These are phyloP conservation scores for Ceratobasidium sp. DNA, from an alignment of 1,284 basidiomycete species.

Conservation along the genomic window DNA sequence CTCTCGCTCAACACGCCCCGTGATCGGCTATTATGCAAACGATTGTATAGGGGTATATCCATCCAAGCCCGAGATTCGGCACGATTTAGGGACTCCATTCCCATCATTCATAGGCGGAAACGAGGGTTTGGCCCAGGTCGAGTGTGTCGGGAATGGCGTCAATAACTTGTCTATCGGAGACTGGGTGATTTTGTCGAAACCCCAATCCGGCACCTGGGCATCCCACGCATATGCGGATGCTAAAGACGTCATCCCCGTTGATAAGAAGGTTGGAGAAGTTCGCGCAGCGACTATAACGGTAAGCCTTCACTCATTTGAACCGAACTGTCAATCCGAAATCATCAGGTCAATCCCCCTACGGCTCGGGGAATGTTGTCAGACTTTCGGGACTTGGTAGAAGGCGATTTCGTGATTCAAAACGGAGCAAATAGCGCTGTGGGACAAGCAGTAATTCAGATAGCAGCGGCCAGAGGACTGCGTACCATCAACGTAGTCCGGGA, in stretches of 20 bases:
- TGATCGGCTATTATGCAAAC: conserved; percentile 58
- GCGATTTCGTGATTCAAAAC: conserved; percentile 83
- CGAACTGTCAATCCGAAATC: neutral
- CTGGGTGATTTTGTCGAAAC: conserved; percentile 74
- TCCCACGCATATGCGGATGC: conserved; percentile 62
- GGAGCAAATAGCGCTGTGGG: conserved; percentile 84
- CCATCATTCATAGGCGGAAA: conserved; percentile 74
- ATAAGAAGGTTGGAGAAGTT: conserved; percentile 61
- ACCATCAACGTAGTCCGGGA: conserved; percentile 81
- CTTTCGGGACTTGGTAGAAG: conserved; percentile 66
- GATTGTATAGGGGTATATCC: conserved; percentile 81
- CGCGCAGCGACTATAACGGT: conserved; percentile 79
- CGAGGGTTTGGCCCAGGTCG: conserved; percentile 77
- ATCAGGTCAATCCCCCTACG: conserved; percentile 82
- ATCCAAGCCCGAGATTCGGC: conserved; percentile 59
- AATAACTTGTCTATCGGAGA: conserved; percentile 63
- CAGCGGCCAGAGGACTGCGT: conserved; percentile 67
- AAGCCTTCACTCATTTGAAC: conserved; percentile 43
- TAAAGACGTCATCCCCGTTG: conserved; percentile 68
- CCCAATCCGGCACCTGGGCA: conserved; percentile 81
- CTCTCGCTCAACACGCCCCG: neutral
- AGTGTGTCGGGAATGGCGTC: conserved; percentile 53
- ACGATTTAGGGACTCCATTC: conserved; percentile 43
- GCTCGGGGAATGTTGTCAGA: conserved; percentile 81
- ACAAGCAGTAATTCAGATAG: conserved; percentile 82